These are phyloP conservation scores for Alternaria hordeiaustralica DNA, from an alignment of 2,329 filamentous ascomycete species.

Conservation along the genomic window DNA sequence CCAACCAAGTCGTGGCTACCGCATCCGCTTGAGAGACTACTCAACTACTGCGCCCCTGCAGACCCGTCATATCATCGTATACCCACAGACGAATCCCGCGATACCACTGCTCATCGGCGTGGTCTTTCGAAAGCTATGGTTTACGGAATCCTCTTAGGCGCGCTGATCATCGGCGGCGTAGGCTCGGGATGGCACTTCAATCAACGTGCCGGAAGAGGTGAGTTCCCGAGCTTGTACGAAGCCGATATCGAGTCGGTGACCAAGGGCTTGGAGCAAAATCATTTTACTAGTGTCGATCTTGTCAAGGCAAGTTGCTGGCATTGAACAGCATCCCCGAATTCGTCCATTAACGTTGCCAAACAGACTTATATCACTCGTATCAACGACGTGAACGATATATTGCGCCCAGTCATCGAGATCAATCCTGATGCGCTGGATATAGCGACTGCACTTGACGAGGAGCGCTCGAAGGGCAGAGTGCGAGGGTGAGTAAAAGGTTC, in stretches of 20 bases:
- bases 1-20: not conserved
- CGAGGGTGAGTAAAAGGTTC: conserved; percentile 53
- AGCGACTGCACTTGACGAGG: conserved; percentile 65
- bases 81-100: not conserved
- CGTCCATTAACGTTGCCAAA: not conserved
- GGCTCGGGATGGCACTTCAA: not conserved
- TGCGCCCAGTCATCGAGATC: conserved; percentile 60
- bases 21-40: not conserved
- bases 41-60: not conserved
- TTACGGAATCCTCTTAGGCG: not conserved
- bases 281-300: not conserved
- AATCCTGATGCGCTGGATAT: conserved; percentile 73
- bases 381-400: not conserved
- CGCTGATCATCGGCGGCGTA: not conserved
- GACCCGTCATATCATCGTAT: not conserved
- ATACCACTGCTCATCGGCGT: not conserved
- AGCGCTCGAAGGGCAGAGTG: conserved; percentile 62
- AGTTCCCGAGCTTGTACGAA: not conserved
- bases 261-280: not conserved
- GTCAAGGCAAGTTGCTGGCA: not conserved
- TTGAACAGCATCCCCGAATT: not conserved
- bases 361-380: not conserved
- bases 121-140: not conserved
- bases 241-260: not conserved
- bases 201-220: not conserved